Percentiles rank a stretch among this genome's conserved stretches.
Conservation (phyloP, 2,329 filamentous ascomycete genomes). For the Epichloe scottii region DNA sequence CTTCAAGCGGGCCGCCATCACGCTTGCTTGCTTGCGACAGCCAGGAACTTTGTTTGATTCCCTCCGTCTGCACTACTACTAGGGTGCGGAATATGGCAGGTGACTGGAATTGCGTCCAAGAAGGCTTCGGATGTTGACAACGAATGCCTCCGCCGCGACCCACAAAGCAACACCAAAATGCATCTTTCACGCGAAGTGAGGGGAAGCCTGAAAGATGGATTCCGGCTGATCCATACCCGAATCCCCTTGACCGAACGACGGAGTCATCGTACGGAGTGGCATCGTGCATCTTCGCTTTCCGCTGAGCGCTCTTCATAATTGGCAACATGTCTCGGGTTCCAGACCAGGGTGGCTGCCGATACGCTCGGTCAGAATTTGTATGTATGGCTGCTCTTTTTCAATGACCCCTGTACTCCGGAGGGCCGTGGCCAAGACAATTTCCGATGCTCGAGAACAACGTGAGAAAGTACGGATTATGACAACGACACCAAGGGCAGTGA, state of each 20-base stretch:
- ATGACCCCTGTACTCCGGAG: background rate
- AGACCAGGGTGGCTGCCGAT: background rate
- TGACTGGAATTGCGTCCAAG: background rate
- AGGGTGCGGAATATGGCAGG: background rate
- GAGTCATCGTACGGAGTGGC: too few species aligned
- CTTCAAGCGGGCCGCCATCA: too few species aligned
- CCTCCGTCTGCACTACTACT: background rate
- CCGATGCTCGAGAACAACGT: background rate
- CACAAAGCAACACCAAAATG: background rate
- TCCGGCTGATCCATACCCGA: background rate
- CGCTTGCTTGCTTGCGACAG: too few species aligned
- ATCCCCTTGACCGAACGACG: background rate
- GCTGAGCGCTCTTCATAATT: background rate
- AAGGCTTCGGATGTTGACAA: background rate
- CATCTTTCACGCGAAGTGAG: background rate
- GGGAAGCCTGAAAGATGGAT: background rate
- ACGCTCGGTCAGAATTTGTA: background rate
- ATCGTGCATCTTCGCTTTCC: too few species aligned
- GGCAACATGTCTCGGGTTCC: background rate
- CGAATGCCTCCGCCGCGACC: background rate
- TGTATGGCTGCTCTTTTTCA: background rate
- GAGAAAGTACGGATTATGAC: too few species aligned
- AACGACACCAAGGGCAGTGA: background rate
- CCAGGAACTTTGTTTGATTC: too few species aligned
- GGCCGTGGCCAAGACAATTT: background rate